Evolutionary conservation across 2,329 filamentous ascomycete genomes (phyloP), one percentile per base, ranked within the genome.

Genomic region (Myriosclerotinia duriaeana): DNA sequence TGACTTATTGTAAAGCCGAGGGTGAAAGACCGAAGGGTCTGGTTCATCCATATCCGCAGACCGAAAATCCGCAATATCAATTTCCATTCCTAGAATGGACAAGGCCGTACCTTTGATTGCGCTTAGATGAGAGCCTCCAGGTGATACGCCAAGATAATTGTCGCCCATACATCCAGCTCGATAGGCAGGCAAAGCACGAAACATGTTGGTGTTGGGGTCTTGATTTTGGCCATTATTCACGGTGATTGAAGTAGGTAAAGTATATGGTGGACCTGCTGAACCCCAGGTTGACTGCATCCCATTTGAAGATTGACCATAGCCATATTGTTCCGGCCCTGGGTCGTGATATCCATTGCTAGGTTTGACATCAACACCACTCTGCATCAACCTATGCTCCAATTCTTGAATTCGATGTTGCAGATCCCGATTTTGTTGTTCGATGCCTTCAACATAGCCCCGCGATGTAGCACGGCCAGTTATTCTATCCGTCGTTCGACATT

Each of bases 401-500:
- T 90, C 85, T 44, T 84, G 82, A 50, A 94, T 84, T 71, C 88
- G 87, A 66, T 82, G 80, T 70, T 88, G 82, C 80, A 94, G 85
- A 71, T 84, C 84, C n/a, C 79, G 80, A 77, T 89, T 88, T 74
- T 93, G 87, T 68, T 85, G 83, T 78, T 96, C 91, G 66, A 95
- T 81, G 72, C 88, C 85, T 75, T 93, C 89, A 70, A 91, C 82
- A 74, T 94, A 92, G 64, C 92, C 92, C 72, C 92, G 84, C 66
- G 88, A 86, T 68, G 91, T 89, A 61, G 92, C 91, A 69, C 90
- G 88, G 67, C 92, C 91, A 4, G 91, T 93, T 74, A 95, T 92
- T 72, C 92, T 88, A 77, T 96, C 92, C 67, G 92, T 96, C 64
- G 93, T 93, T 78, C 86, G 69, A 79, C 92, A 96, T 74, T 91